These are phyloP conservation scores for Rhododendron mucronatum DNA, from an alignment of 148 eudicot genomes.

Conservation along the genomic window DNA sequence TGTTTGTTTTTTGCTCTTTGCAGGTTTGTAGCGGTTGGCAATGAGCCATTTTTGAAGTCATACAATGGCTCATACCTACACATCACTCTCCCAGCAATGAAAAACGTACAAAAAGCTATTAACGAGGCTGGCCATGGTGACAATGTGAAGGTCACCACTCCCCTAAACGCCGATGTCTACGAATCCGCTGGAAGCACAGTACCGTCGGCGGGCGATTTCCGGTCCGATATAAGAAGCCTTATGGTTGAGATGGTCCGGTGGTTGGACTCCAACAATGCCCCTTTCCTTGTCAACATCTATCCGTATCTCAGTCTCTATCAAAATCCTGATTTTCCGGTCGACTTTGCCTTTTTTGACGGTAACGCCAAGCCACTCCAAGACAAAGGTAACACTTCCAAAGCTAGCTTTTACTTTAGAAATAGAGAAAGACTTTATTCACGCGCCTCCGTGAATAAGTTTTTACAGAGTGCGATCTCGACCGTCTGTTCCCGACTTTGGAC, in stretches of 20 bases:
- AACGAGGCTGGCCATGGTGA: constrained; percentile 48
- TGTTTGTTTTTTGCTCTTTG: neutral
- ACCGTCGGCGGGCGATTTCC: constrained; percentile 79
- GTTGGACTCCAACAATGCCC: constrained; percentile 44
- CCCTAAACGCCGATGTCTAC: constrained; percentile 93
- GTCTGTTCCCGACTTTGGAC: no score
- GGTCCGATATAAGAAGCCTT: constrained; percentile 51
- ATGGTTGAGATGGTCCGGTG: constrained; percentile 65
- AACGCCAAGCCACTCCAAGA: constrained; percentile 46
- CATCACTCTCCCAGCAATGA: constrained; percentile 54
- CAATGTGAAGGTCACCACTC: constrained; percentile 60
- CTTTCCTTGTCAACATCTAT: constrained; percentile 76
- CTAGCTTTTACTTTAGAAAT: neutral
- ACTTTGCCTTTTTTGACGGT: constrained; percentile 85
- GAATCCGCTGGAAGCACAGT: constrained; percentile 29
- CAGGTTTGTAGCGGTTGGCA: constrained; percentile 86
- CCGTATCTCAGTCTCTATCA: constrained; percentile 82
- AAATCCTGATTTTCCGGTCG: constrained; percentile 75
- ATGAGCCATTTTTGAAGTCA: constrained; percentile 70
- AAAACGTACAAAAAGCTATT: constrained; percentile 73
- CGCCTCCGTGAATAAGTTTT: no score
- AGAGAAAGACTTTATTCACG: no score
- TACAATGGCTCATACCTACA: constrained; percentile 52
- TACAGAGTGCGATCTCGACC: no score
- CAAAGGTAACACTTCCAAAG: constrained; percentile 24